A percentile compares a stretch with the other conserved stretches of the same genome.
phyloP scores from a whole-genome alignment of 306 rosid genomes.

The Corylus americana region DNA sequence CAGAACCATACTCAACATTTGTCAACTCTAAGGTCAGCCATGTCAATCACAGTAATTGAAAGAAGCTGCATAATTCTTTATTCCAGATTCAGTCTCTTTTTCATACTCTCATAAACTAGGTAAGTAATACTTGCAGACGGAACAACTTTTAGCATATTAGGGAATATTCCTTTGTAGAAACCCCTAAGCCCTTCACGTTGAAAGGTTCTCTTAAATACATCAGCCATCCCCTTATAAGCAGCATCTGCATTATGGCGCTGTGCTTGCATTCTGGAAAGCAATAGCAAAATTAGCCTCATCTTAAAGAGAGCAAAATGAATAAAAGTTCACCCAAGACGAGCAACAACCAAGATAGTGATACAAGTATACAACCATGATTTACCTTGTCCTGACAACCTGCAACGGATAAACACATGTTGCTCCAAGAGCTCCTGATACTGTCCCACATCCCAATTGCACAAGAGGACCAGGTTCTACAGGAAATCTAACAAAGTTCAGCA shows the following conservation, averaged over 20 bases:
- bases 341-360: constrained; percentile 4
- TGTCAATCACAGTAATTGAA: constrained; percentile 36
- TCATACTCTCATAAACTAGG: constrained; percentile 84
- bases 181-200: constrained; percentile 72
- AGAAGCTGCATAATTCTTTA: constrained; percentile 37
- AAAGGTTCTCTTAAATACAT: constrained; percentile 86
- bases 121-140: constrained; percentile 96
- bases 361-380: constrained; percentile 8
- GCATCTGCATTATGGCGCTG: constrained; percentile 41
- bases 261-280: constrained; percentile 85
- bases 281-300: constrained; percentile 21
- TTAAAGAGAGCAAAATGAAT: constrained; percentile 21
- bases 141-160: constrained; percentile 90
- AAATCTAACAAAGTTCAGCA: constrained; percentile 33
- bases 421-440: constrained; percentile 90
- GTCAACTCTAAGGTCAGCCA: constrained; percentile 44
- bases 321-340: constrained; percentile 15
- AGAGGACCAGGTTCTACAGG: constrained; percentile 88
- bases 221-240: constrained; percentile 70
- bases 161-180: constrained; percentile 93
- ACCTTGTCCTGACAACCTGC: constrained; percentile 95
- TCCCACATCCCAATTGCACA: constrained; percentile 91
- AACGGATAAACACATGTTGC: constrained; percentile 95
- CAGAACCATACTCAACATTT: constrained; percentile 29
- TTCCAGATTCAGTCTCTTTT: constrained; percentile 77